Conservation (phyloP, 2,329 filamentous ascomycete genomes). For the Escovopsis weberi region DNA sequence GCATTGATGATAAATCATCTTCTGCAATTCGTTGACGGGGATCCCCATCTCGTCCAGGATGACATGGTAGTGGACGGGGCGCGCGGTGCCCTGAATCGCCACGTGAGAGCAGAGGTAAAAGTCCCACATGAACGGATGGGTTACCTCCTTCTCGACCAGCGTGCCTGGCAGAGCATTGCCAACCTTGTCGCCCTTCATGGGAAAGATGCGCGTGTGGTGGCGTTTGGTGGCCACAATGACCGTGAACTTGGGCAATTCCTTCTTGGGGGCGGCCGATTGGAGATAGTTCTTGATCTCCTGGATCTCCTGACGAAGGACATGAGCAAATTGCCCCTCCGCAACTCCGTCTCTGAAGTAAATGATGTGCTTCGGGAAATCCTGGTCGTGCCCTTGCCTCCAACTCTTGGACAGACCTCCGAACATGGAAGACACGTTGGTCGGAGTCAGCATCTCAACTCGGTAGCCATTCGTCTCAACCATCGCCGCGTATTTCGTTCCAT, state of each 20-base stretch:
- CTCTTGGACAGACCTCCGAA: constrained; percentile 47
- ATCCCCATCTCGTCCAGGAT: constrained; percentile 67
- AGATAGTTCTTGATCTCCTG: constrained; percentile 51
- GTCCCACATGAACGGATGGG: constrained; percentile 79
- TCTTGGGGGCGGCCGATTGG: constrained; percentile 21
- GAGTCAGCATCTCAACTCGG: constrained; percentile 63
- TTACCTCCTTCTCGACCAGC: constrained; percentile 78
- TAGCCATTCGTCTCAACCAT: constrained; percentile 71
- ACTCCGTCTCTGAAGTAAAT: constrained; percentile 93
- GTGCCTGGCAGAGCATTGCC: constrained; percentile 76
- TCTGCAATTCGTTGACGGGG: constrained; percentile 55
- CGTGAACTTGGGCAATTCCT: constrained; percentile 50
- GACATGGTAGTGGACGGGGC: constrained; percentile 85
- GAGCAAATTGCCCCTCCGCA: constrained; percentile 68
- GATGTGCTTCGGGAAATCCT: constrained; percentile 47
- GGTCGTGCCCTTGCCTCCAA: constrained; percentile 46
- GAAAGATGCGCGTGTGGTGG: constrained; percentile 89
- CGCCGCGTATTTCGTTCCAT: constrained; percentile 63
- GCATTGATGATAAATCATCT: constrained; percentile 86
- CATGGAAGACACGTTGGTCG: constrained; percentile 49
- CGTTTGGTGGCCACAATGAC: constrained; percentile 86
- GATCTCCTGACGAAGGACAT: constrained; percentile 71
- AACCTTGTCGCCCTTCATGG: constrained; percentile 55
- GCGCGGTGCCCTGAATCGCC: constrained; percentile 86
- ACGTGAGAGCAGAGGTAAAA: constrained; percentile 53